Percentiles rank a stretch among this genome's conserved stretches.
Evolutionary conservation across 306 rosid genomes (phyloP).

Genomic region (Trichosanthes cucumerina): DNA sequence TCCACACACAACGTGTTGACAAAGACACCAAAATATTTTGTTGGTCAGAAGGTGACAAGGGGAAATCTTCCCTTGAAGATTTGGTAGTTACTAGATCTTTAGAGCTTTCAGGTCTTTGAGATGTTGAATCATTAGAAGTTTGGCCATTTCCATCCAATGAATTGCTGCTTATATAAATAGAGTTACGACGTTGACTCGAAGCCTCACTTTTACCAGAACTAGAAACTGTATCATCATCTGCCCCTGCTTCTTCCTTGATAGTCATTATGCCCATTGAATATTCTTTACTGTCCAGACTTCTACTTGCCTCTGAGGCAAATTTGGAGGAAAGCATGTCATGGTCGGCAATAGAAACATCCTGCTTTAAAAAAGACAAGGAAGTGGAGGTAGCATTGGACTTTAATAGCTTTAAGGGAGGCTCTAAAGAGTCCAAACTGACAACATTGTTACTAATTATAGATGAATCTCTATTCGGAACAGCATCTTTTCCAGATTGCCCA

Average conservation of each 20-base stretch:
- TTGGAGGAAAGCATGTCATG: neutral
- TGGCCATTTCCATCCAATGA: constrained; percentile 26
- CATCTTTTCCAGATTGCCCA: constrained; percentile 38
- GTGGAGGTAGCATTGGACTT: neutral
- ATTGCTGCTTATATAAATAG: constrained; percentile 8
- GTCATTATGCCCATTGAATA: neutral
- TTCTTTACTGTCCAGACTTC: neutral
- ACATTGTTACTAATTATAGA: neutral
- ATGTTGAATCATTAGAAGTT: constrained; percentile 21
- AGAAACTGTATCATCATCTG: neutral
- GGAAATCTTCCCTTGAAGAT: constrained; percentile 59
- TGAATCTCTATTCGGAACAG: constrained; percentile 31
- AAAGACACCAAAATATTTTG: constrained; percentile 94
- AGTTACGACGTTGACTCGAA: neutral
- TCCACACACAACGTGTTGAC: constrained; percentile 95
- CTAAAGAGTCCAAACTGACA: neutral
- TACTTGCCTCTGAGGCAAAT: neutral
- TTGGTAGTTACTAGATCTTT: constrained; percentile 21
- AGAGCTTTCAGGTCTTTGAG: constrained; percentile 29
- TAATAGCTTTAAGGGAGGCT: neutral
- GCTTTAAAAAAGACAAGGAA: neutral
- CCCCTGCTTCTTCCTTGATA: neutral
- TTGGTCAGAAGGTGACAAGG: constrained; percentile 81
- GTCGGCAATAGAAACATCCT: neutral
- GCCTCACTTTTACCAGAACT: neutral